Evolutionary conservation across 148 eudicot species (phyloP).

Genomic region (Rhododendron ferrugineum): DNA sequence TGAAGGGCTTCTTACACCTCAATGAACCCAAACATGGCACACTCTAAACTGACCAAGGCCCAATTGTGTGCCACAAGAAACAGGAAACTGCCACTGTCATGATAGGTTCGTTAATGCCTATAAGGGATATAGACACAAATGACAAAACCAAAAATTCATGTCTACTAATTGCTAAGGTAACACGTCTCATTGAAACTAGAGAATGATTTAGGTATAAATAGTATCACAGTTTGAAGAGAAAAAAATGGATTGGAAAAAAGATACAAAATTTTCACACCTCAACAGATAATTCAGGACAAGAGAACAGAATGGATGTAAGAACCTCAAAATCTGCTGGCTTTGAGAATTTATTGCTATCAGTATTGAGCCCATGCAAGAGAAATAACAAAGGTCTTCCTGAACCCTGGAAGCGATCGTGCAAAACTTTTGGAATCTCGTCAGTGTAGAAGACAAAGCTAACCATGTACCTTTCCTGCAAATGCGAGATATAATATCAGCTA

Average conservation of each 20-base stretch:
- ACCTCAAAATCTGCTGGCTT: slow-evolving; percentile 95
- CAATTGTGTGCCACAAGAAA: not conserved
- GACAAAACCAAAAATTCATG: not conserved
- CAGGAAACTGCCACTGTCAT: not conserved
- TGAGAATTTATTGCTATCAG: slow-evolving; percentile 81
- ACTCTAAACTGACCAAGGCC: not conserved
- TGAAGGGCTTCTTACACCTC: not conserved
- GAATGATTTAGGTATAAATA: not conserved
- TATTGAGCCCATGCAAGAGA: slow-evolving; percentile 89
- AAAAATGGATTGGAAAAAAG: not conserved
- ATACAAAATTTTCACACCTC: not conserved
- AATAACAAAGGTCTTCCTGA: slow-evolving; percentile 56
- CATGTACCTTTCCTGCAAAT: slow-evolving; percentile 78
- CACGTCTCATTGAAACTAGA: not conserved
- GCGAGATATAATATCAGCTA: slow-evolving; percentile 18
- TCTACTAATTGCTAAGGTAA: not conserved
- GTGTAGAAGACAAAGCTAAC: slow-evolving; percentile 49
- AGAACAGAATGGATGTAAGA: not conserved
- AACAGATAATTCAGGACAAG: not conserved
- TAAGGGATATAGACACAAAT: not conserved
- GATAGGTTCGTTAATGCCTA: not conserved
- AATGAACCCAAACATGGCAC: not conserved
- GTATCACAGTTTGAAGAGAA: not conserved
- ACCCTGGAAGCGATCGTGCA: slow-evolving; percentile 49
- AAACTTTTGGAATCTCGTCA: slow-evolving; percentile 62